Conservation (phyloP, 441 rosid genomes). For the Manihot esculenta region DNA sequence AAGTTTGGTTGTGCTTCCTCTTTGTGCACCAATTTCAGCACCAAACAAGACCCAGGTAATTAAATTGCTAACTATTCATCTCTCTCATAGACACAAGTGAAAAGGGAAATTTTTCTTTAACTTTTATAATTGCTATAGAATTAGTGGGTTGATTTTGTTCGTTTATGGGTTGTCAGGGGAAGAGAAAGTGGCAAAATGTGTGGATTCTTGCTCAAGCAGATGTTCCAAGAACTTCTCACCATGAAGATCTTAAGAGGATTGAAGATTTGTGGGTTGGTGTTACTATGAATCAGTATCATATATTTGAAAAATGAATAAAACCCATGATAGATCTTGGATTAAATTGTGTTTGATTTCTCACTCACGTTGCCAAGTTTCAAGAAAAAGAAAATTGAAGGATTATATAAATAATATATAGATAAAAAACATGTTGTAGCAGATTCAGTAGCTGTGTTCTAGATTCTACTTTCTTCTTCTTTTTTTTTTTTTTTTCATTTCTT, state of each 20-base stretch:
- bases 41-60: slow-evolving; percentile 31
- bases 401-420: no score
- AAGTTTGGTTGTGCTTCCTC: slow-evolving; percentile 42
- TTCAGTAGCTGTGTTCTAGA: no score
- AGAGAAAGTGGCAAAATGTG: slow-evolving; percentile 32
- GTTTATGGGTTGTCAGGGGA: slow-evolving; percentile 18
- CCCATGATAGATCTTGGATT: neutral
- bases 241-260: neutral
- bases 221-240: slow-evolving; percentile 21
- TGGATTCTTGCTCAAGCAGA: slow-evolving; percentile 33
- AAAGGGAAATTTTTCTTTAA: no score
- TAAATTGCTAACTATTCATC: neutral
- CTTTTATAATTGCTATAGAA: neutral
- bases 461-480: no score
- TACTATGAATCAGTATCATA: neutral
- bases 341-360: neutral
- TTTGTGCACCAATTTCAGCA: slow-evolving; percentile 36
- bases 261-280: neutral
- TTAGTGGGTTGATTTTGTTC: neutral
- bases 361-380: neutral
- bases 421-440: no score
- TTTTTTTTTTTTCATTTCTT: neutral
- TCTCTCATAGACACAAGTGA: neutral
- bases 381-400: neutral
- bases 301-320: neutral